phyloP scores from a whole-genome alignment of 192 early-diverging fungal species.

The Pilobolus umbonatus region DNA sequence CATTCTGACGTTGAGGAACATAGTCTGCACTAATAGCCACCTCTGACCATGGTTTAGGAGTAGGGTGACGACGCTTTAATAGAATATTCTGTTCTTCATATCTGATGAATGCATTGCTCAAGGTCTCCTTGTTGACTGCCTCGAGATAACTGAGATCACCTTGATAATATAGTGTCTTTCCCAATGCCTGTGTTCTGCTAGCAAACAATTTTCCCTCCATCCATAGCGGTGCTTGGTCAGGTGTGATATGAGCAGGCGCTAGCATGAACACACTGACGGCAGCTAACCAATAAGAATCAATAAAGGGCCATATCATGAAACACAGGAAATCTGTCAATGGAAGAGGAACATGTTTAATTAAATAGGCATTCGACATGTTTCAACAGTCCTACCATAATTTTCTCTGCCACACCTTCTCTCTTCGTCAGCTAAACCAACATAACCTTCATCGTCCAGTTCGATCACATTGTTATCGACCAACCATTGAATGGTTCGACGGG shows the following conservation, averaged over 20 bases:
- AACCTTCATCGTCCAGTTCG: constrained; percentile 40
- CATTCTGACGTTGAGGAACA: constrained; percentile 40
- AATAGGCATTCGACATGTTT: neutral
- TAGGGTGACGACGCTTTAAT: constrained; percentile 39
- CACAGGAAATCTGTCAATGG: constrained; percentile 64
- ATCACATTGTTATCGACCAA: constrained; percentile 50
- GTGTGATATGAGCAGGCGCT: constrained; percentile 21
- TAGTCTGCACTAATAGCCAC: constrained; percentile 44
- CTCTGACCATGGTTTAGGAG: constrained; percentile 38
- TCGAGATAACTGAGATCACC: constrained; percentile 74
- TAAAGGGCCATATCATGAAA: constrained; percentile 84
- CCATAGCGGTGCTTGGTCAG: constrained; percentile 43
- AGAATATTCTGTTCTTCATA: constrained; percentile 67
- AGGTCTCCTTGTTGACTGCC: constrained; percentile 78
- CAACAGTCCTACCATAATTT: constrained; percentile 48
- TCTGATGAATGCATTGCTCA: constrained; percentile 72
- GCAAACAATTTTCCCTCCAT: constrained; percentile 68
- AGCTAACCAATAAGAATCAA: constrained; percentile 85
- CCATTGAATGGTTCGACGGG: constrained; percentile 53
- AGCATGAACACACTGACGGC: constrained; percentile 38
- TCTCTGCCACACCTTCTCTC: constrained; percentile 53
- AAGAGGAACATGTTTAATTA: neutral
- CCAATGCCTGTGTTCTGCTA: constrained; percentile 67
- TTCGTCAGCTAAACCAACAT: constrained; percentile 44
- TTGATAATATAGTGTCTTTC: constrained; percentile 82